Base-by-base conservation (phyloP, 2,329 filamentous ascomycete species). In the Furcasterigmium furcatum region DNA sequence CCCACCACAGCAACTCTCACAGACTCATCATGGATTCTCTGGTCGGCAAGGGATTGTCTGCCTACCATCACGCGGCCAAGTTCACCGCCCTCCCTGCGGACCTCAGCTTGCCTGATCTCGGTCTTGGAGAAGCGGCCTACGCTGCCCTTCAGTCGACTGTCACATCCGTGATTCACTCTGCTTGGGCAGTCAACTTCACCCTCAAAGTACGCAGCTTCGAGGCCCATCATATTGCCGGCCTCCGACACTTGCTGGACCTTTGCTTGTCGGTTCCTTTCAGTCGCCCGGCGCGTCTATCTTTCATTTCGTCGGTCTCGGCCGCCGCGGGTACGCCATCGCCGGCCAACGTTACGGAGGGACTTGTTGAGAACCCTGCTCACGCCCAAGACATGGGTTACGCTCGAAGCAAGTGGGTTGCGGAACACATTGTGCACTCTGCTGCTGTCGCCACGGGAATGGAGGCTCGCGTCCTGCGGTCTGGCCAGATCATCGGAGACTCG, bases 101-200 rank as follows among this genome's bases (percentile, higher is more conserved):
- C 47, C 62, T 76, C 2, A 64, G 64, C 47, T 59, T 60, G 9
- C 41, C 59, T 10, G 59, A 66, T 38, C 63, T 76, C 12, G 72
- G 73, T 7, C 60, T 77, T 2, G 44, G 52, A 3, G 9, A 42
- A 0, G 52, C 60, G 0, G 53, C 49, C 5, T 57, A 60, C 13
- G 50, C 55, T 2, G 53, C 59, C 4, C 49, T 72, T 2, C 43
- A 49, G 13, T 45, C 50, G 12, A 49, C 58, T 2, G 49, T 76
- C 24, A 74, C 71, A 0, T 55, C 61, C 1, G 66, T 76, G 32
- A 70, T 79, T 20, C 74, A 79, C 58, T 66, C 65, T 30, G 73
- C 75, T 5, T 78, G 76, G 76, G 64, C 73, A 5, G 76, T 79
- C 32, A 80, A 79, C 58, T 80, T 80, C 61, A 78, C 73, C 49